Evolutionary conservation across 768 basidiomycete species (phyloP), one percentile per base, ranked within the genome.

Genomic region (Trichaptum fuscoviolaceum): DNA sequence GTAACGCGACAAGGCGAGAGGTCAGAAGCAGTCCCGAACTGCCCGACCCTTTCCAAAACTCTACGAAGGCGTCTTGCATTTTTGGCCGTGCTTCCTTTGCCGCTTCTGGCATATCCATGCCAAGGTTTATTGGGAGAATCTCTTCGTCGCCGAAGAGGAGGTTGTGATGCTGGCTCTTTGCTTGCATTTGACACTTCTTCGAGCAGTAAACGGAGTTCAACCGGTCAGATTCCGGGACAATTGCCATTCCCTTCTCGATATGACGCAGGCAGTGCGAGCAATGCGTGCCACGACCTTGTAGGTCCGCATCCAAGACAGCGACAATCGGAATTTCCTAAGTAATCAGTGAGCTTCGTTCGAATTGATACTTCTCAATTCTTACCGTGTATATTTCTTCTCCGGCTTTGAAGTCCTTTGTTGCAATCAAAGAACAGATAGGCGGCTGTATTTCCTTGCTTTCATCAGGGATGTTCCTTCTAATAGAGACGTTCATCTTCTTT

Each of bases 351-450:
- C 20, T 12, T 26, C n/a, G 58, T 24, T 3, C 26, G 23, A 59
- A 17, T 2, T 20, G 17, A 67, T 8, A 62, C 58, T 59, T 57
- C 35, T 59, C 52, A 34, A 57, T 61, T 0, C 66, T 62, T 74
- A 87, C 92, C 82, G 84, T 88, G 78, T 93, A 95, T 63, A 95
- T 91, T 60, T 85, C 78, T 67, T 93, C 90, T 61, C 91, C 92
- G 2, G 82, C 82, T 62, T 82, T 76, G 66, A 93, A 82, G 70
- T 92, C 89, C 74, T 88, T 87, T 66, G 79, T 83, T 34, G 86
- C 85, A 35, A 92, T 80, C 35, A 93, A 76, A 12, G 26, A 85
- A 78, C 25, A 68, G 58, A 12, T 65, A 64, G 72, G 84, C 86
- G 63, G 83, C 84, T 58, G 71, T 80, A 69, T 63, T 75, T 72